A percentile compares a stretch with the other conserved stretches of the same genome.
Conservation (phyloP, 75 land plant species). For the Azolla pinnata region DNA sequence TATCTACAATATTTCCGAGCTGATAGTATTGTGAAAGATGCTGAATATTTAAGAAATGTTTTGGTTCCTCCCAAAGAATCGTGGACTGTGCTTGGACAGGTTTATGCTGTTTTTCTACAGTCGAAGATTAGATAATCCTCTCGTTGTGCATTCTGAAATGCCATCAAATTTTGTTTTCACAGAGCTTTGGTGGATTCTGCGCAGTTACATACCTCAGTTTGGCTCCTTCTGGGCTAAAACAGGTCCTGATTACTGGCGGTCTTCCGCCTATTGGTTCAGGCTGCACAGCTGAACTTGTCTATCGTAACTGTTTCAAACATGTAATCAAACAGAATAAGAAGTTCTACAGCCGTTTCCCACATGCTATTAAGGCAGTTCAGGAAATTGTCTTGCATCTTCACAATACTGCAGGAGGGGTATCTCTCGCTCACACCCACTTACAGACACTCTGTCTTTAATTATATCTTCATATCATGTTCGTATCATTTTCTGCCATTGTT, state of each 20-base stretch:
- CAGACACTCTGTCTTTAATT: background rate
- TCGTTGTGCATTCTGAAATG: too few species aligned
- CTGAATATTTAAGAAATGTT: slow-evolving; percentile 62
- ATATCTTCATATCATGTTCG: too few species aligned
- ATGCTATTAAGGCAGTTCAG: slow-evolving; percentile 49
- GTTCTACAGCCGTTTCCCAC: slow-evolving; percentile 79
- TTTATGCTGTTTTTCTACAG: slow-evolving; percentile 17
- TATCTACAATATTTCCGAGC: slow-evolving; percentile 87
- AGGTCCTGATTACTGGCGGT: slow-evolving; percentile 86
- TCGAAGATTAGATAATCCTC: too few species aligned
- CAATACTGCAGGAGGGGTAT: slow-evolving; percentile 75
- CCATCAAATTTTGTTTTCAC: slow-evolving; percentile 10
- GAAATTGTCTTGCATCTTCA: slow-evolving; percentile 64
- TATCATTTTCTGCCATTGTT: too few species aligned
- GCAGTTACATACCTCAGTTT: slow-evolving; percentile 93
- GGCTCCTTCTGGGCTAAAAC: slow-evolving; percentile 70
- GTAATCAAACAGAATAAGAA: slow-evolving; percentile 74
- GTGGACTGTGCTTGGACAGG: slow-evolving; percentile 97
- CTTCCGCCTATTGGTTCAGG: slow-evolving; percentile 68
- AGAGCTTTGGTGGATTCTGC: slow-evolving; percentile 98
- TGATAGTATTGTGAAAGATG: slow-evolving; percentile 86
- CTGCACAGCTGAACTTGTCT: slow-evolving; percentile 85
- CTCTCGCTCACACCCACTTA: background rate
- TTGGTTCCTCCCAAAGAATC: slow-evolving; percentile 61
- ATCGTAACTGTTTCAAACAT: slow-evolving; percentile 61